Percentiles rank a stretch among this genome's conserved stretches.
Evolutionary conservation across 768 basidiomycete species (phyloP).

Genomic region (Serpula lacrymans): DNA sequence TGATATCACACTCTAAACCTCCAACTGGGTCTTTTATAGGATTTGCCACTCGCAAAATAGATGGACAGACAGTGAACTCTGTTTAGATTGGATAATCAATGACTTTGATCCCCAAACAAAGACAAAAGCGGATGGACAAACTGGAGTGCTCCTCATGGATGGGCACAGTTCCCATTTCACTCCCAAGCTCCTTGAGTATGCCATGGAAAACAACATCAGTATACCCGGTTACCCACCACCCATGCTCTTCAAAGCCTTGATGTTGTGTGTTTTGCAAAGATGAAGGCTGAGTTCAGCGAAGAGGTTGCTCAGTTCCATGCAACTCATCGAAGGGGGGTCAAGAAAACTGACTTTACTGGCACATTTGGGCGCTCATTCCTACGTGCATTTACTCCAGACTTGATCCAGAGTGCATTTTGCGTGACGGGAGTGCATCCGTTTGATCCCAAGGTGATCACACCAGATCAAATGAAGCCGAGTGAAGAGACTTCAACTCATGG

Average conservation of each 20-base stretch:
- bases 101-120: constrained; percentile 8
- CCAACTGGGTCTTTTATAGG: not conserved
- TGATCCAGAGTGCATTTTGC: constrained; percentile 25
- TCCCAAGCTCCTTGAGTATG: constrained; percentile 9
- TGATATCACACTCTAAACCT: not conserved
- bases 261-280: constrained; percentile 19
- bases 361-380: constrained; percentile 25
- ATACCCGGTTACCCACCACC: constrained; percentile 12
- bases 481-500: constrained; percentile 20
- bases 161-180: constrained; percentile 17
- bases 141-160: constrained; percentile 15
- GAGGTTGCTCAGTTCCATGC: constrained; percentile 13
- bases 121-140: constrained; percentile 3
- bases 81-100: not conserved
- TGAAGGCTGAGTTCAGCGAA: constrained; percentile 16
- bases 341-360: constrained; percentile 24
- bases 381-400: constrained; percentile 23
- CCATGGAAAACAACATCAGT: constrained; percentile 12
- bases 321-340: constrained; percentile 6
- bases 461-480: constrained; percentile 25
- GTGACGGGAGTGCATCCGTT: constrained; percentile 30
- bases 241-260: constrained; percentile 23
- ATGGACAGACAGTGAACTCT: constrained; percentile 9
- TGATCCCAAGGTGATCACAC: constrained; percentile 21
- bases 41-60: constrained; percentile 7